These are phyloP conservation scores for Diplodia corticola DNA, from an alignment of 2,329 filamentous ascomycete species.

Conservation along the genomic window DNA sequence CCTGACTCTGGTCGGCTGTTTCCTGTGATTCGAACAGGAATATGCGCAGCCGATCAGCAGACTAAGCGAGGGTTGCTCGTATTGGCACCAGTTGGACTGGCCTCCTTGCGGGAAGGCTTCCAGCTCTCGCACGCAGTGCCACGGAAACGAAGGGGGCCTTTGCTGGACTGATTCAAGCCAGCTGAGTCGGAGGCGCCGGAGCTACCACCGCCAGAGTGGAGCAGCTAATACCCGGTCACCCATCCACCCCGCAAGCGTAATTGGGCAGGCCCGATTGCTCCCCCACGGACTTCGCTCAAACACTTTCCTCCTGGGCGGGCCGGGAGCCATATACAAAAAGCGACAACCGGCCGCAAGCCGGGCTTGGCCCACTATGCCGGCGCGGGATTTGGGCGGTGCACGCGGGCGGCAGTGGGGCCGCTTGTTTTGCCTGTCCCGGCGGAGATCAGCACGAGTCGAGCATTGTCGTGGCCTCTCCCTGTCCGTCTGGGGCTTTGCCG, in stretches of 20 bases:
- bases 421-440: neutral
- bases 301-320: neutral
- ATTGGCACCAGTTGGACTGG: neutral
- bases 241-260: neutral
- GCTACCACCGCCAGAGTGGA: neutral
- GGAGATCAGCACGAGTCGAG: neutral
- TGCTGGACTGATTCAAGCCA: neutral
- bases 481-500: neutral
- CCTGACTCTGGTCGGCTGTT: slow-evolving; percentile 16
- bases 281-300: neutral
- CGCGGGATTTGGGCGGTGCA: neutral
- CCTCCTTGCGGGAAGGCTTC: neutral
- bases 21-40: neutral
- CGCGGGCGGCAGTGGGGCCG: neutral
- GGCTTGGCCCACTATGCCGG: slow-evolving; percentile 1
- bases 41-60: neutral
- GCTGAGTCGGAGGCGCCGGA: neutral
- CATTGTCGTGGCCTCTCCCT: neutral
- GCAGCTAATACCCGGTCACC: neutral
- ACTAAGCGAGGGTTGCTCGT: slow-evolving; percentile 4
- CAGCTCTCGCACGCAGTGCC: neutral
- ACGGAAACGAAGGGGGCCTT: neutral
- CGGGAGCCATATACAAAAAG: neutral
- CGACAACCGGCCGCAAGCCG: slow-evolving; percentile 2
- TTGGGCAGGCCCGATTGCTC: neutral